These are phyloP conservation scores for Mallotus japonicus DNA, from an alignment of 441 rosid species.

Conservation along the genomic window DNA sequence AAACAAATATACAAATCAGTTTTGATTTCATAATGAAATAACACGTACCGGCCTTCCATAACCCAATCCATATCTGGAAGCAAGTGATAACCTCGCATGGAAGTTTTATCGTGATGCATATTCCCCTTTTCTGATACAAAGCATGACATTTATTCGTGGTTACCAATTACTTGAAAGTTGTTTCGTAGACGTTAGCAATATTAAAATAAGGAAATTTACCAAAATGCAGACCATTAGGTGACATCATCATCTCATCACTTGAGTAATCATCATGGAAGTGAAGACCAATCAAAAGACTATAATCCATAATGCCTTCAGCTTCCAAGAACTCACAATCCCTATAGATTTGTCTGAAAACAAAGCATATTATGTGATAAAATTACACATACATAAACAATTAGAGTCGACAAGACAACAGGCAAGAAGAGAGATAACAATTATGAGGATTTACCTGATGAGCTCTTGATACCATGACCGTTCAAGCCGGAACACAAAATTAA, in stretches of 20 bases:
- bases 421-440: background rate
- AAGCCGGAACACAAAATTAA: constrained; percentile 71
- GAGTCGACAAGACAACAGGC: background rate
- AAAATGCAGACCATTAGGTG: constrained; percentile 43
- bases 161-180: background rate
- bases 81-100: constrained; percentile 59
- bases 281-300: constrained; percentile 84
- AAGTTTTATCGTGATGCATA: constrained; percentile 27
- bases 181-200: background rate
- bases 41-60: constrained; percentile 47
- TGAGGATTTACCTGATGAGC: constrained; percentile 55
- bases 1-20: background rate
- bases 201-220: constrained; percentile 26
- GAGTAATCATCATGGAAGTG: constrained; percentile 80
- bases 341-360: constrained; percentile 61
- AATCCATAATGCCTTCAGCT: constrained; percentile 88
- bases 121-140: constrained; percentile 24
- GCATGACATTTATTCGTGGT: background rate
- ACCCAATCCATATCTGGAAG: constrained; percentile 63
- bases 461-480: constrained; percentile 76
- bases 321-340: constrained; percentile 93
- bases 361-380: background rate
- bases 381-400: background rate
- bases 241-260: constrained; percentile 64
- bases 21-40: background rate